Evolutionary conservation across 495 filamentous ascomycete species (phyloP).

Genomic region (Penicillium daleae): DNA sequence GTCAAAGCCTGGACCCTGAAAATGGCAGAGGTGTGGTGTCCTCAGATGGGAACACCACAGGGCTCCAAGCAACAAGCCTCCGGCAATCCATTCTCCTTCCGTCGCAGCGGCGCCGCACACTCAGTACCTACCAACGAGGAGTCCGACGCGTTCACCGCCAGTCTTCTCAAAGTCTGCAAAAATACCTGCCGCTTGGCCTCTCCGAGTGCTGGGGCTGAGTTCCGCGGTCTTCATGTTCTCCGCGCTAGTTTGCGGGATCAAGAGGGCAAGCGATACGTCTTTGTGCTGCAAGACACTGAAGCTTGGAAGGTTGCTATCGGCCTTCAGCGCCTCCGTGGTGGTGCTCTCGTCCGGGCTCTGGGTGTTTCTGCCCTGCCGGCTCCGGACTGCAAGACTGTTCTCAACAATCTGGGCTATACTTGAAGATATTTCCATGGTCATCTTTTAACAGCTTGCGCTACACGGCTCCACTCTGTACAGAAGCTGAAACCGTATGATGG

Average conservation of each 20-base stretch:
- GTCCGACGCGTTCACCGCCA: conserved; percentile 61
- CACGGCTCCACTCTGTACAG: not conserved
- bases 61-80: conserved; percentile 27
- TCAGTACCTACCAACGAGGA: conserved; percentile 61
- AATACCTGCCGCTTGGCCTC: conserved; percentile 58
- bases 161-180: conserved; percentile 64
- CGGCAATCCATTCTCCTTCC: conserved; percentile 40
- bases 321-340: conserved; percentile 71
- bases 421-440: conserved; percentile 25
- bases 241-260: conserved; percentile 82
- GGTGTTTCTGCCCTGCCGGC: conserved; percentile 64
- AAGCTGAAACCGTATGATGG: too few relatives aligned
- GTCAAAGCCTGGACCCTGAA: conserved; percentile 97
- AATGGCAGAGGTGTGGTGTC: conserved; percentile 86
- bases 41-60: conserved; percentile 45
- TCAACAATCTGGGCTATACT: conserved; percentile 65
- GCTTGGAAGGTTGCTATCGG: conserved; percentile 92
- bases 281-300: conserved; percentile 79
- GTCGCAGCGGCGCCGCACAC: conserved; percentile 40
- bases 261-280: conserved; percentile 81
- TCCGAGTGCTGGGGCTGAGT: conserved; percentile 49
- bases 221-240: conserved; percentile 72
- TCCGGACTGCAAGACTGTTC: conserved; percentile 61
- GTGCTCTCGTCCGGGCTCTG: conserved; percentile 68
- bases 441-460: not conserved